A percentile compares a stretch with the other conserved stretches of the same genome.
These are phyloP conservation scores for Trametes hirsuta DNA, from an alignment of 1,284 basidiomycete species.

Conservation along the genomic window DNA sequence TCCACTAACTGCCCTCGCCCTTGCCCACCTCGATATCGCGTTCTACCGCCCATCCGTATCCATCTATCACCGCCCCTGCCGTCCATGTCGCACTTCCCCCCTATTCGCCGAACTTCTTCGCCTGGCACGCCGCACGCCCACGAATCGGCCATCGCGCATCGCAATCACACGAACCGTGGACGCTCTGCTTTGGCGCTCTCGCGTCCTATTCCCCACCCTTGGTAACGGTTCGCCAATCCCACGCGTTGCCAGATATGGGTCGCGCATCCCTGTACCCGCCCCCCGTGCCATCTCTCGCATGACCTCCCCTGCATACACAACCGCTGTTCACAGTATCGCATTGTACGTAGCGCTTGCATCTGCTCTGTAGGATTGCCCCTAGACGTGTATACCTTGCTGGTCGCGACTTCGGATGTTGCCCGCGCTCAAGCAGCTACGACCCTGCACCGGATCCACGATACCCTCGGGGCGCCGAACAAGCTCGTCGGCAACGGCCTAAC, in stretches of 20 bases:
- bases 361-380: constrained; percentile 19
- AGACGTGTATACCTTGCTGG: constrained; percentile 8
- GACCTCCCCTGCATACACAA: constrained; percentile 12
- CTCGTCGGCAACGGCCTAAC: neutral
- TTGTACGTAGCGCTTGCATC: constrained; percentile 22
- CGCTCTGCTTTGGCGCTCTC: neutral
- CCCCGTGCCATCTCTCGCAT: neutral
- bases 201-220: neutral
- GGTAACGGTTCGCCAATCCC: constrained; percentile 17
- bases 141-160: constrained; percentile 18
- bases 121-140: constrained; percentile 2
- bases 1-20: constrained; percentile 14
- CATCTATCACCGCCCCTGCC: constrained; percentile 14
- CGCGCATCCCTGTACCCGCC: constrained; percentile 4
- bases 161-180: constrained; percentile 15
- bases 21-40: constrained; percentile 13
- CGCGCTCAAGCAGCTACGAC: neutral
- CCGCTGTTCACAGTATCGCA: constrained; percentile 1
- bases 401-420: constrained; percentile 1
- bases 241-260: constrained; percentile 14
- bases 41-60: constrained; percentile 13
- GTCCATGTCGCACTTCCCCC: constrained; percentile 7
- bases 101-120: constrained; percentile 9
- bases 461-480: constrained; percentile 9
- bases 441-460: neutral